Conservation (phyloP, 176 grass and related monocot genomes). For the Musa troglodytarum region DNA sequence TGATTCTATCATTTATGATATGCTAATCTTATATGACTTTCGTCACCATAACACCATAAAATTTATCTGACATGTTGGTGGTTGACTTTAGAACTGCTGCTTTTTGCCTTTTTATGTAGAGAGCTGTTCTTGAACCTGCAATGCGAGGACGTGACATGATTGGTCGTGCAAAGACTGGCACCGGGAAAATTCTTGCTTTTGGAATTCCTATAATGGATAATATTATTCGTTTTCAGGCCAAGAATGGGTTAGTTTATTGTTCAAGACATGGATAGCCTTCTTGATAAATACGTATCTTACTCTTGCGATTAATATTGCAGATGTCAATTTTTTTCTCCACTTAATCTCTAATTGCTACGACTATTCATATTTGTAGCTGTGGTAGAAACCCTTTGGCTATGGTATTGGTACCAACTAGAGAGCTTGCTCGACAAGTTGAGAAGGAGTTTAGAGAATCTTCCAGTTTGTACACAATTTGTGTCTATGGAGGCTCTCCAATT, state of each 20-base stretch:
- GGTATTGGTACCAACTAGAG: constrained; percentile 76
- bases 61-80: no score
- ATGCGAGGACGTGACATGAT: constrained; percentile 95
- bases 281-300: background rate
- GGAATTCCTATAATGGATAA: constrained; percentile 91
- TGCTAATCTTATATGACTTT: no score
- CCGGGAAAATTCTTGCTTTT: constrained; percentile 92
- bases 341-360: background rate
- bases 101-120: constrained; percentile 33
- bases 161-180: constrained; percentile 75
- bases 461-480: constrained; percentile 61
- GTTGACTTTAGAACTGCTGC: background rate
- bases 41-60: no score
- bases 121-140: constrained; percentile 83
- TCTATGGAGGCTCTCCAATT: constrained; percentile 85
- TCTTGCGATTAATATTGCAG: background rate
- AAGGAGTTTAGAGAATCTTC: constrained; percentile 94
- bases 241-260: constrained; percentile 56
- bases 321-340: background rate
- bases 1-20: no score
- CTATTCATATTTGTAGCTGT: constrained; percentile 23
- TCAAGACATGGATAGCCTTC: background rate
- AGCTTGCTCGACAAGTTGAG: constrained; percentile 85
- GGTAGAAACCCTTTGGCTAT: constrained; percentile 82
- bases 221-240: constrained; percentile 61